phyloP scores from a whole-genome alignment of 768 basidiomycete species.

The Mycena alexandri region DNA sequence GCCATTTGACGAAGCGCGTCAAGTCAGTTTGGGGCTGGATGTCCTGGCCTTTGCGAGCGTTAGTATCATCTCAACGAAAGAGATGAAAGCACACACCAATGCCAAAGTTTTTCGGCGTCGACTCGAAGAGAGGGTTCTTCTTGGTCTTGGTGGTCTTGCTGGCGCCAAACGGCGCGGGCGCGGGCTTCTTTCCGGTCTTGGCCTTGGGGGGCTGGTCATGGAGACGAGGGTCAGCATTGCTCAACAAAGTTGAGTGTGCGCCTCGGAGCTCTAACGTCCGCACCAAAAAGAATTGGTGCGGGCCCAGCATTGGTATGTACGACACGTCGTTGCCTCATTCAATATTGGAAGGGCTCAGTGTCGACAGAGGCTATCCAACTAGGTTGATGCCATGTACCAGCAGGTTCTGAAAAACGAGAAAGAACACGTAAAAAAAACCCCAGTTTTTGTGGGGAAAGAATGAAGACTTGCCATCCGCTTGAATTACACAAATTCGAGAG shows the following conservation, averaged over 20 bases:
- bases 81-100: conserved; percentile 73
- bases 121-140: conserved; percentile 98
- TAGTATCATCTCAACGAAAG: background rate
- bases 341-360: conserved; percentile 40
- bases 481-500: conserved; percentile 26
- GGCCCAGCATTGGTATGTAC: conserved; percentile 31
- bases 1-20: conserved; percentile 99
- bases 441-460: background rate
- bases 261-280: conserved; percentile 71
- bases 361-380: conserved; percentile 18
- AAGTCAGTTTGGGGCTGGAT: conserved; percentile 90
- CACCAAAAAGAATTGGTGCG: conserved; percentile 25
- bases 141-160: conserved; percentile 79
- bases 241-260: conserved; percentile 47
- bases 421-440: too few relatives aligned
- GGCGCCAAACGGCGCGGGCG: conserved; percentile 85
- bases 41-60: conserved; percentile 79
- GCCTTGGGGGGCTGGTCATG: conserved; percentile 92
- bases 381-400: too few relatives aligned
- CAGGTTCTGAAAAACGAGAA: too few relatives aligned
- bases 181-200: conserved; percentile 85
- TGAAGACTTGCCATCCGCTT: conserved; percentile 65
- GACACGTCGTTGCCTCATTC: conserved; percentile 22
- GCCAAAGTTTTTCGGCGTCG: conserved; percentile 92
- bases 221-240: conserved; percentile 75